Conservation (phyloP, 1,284 basidiomycete genomes). For the Trametes hirsuta region DNA sequence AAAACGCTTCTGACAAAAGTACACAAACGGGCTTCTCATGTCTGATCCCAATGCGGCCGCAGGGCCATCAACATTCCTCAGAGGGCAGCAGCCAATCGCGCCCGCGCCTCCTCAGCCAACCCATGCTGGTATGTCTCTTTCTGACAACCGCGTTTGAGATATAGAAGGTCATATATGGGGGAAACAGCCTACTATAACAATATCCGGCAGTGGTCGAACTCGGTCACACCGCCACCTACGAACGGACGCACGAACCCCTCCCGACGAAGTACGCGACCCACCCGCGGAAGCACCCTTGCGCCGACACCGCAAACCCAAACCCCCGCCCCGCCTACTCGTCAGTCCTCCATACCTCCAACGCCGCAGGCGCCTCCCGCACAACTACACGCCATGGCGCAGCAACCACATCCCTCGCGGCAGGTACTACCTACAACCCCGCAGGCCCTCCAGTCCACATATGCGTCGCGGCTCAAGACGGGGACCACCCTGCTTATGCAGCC, state of each 20-base stretch:
- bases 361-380: not conserved
- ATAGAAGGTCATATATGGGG: not conserved
- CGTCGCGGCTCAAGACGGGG: conserved; percentile 92
- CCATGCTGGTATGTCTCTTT: conserved; percentile 25
- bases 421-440: conserved; percentile 68
- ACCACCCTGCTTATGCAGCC: conserved; percentile 91
- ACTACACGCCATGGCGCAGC: conserved; percentile 11
- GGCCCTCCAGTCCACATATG: conserved; percentile 83
- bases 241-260: conserved; percentile 36
- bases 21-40: conserved; percentile 1
- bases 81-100: conserved; percentile 24
- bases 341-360: conserved; percentile 18
- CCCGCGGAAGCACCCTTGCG: conserved; percentile 40
- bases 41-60: conserved; percentile 21
- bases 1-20: not conserved
- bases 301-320: conserved; percentile 35
- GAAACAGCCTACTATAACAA: conserved; percentile 64
- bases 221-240: conserved; percentile 52
- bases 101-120: conserved; percentile 23
- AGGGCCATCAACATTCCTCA: conserved; percentile 24
- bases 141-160: not conserved
- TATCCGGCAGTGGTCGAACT: conserved; percentile 61
- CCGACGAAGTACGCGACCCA: conserved; percentile 40
- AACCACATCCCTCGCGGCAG: conserved; percentile 46
- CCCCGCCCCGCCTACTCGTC: conserved; percentile 18